Evolutionary conservation across 1,284 basidiomycete species (phyloP).

Genomic region (Prillingera fragicola): DNA sequence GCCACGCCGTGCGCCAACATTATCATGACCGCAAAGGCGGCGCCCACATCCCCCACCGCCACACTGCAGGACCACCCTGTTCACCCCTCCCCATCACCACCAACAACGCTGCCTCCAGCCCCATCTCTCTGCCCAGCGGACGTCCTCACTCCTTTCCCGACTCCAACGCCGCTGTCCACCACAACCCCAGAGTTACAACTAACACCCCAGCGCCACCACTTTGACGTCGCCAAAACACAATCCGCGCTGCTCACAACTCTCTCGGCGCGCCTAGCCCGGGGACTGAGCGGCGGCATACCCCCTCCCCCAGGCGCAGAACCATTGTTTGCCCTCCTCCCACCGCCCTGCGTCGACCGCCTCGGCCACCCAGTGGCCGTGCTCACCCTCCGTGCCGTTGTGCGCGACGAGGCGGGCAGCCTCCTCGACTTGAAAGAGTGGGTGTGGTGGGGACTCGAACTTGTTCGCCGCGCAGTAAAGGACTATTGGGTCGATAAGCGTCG

Average conservation of each 20-base stretch:
- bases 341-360: constrained; percentile 31
- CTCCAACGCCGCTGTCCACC: no score
- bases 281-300: constrained; percentile 31
- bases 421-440: constrained; percentile 41
- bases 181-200: no score
- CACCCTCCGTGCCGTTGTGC: constrained; percentile 27
- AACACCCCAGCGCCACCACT: constrained; percentile 39
- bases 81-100: no score
- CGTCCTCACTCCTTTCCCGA: no score
- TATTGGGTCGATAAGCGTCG: constrained; percentile 29
- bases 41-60: no score
- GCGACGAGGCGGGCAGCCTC: constrained; percentile 34
- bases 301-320: constrained; percentile 17
- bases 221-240: constrained; percentile 30
- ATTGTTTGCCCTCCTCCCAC: constrained; percentile 38
- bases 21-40: no score
- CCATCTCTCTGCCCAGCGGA: no score
- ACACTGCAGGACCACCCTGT: no score
- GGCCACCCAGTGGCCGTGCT: constrained; percentile 42
- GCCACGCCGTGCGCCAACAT: no score
- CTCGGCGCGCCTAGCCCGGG: constrained; percentile 18
- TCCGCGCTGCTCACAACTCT: constrained; percentile 23
- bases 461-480: constrained; percentile 32
- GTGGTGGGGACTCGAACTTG: constrained; percentile 44
- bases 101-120: no score